Percentiles rank a stretch among this genome's conserved stretches.
Conservation (phyloP, 2,329 filamentous ascomycete species). For the Teratosphaeria gauchensis region DNA sequence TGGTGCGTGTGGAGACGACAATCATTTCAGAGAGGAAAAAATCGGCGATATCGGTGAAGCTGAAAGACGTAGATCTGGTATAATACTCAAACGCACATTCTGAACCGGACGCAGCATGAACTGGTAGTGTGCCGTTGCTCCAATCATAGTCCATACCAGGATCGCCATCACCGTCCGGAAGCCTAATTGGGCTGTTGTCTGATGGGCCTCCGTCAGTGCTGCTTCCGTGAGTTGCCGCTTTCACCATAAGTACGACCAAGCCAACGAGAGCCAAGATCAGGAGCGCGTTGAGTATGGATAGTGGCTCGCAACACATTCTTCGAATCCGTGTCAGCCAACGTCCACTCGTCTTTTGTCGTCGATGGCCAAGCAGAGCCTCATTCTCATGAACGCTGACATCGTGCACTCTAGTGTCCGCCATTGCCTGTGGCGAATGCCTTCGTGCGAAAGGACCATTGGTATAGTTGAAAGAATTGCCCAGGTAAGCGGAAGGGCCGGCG, state of each 20-base stretch:
- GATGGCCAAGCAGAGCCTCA: not conserved
- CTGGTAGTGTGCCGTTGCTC: not conserved
- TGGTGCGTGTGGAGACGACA: conserved; percentile 10
- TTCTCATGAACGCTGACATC: not conserved
- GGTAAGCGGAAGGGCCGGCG: too few species aligned
- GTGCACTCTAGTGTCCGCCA: not conserved
- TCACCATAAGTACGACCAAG: not conserved
- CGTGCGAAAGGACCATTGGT: not conserved
- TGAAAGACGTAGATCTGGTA: conserved; percentile 6
- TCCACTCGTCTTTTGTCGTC: not conserved
- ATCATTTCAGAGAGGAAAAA: conserved; percentile 21
- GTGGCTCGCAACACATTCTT: not conserved
- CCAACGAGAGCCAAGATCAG: not conserved
- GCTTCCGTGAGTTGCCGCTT: not conserved
- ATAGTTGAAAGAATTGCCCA: not conserved
- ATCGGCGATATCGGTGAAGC: conserved; percentile 7
- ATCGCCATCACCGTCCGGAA: not conserved
- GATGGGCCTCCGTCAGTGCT: not conserved
- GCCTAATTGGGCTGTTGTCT: not conserved
- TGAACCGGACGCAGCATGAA: not conserved
- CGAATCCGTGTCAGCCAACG: not conserved
- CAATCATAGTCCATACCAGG: not conserved
- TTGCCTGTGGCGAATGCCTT: not conserved
- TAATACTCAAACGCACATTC: conserved; percentile 9
- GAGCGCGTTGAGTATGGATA: not conserved